Base-by-base conservation (phyloP, 2,329 filamentous ascomycete genomes). In the Tricladium varicosporioides region DNA sequence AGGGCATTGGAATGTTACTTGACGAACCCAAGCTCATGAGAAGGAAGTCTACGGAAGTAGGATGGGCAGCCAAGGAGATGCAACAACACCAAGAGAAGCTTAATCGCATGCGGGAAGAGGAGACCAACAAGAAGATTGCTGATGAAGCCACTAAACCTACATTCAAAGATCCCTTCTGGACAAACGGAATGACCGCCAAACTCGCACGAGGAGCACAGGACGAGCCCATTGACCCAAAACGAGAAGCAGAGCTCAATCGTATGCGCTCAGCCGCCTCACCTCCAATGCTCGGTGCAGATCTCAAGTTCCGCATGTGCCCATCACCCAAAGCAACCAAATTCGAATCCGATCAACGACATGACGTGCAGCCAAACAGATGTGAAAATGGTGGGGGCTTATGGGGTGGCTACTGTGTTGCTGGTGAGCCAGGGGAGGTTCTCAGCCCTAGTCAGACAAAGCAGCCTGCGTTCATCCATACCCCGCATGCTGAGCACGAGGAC, bases 281-380 rank as follows among this genome's bases (percentile, higher is more conserved):
- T 43, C 93, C 93, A 9, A 95, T 97, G 92, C 83, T 96, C 10
- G 93, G 93, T 55, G 76, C 79, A 56, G 89, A 96, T 63, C 81
- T 97, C 54, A 78, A 80, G 22, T 96, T 97, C 70, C 89, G 91
- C 33, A 83, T 82, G 70, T 96, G 91, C 70, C 80, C 82, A 9
- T 96, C 92, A 22, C 93, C 93, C 5, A 87, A 93, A 71, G 83
- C 86, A 54, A 95, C 92, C 14, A 86, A 91, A 67, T 88, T 95
- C 67, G 91, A 96, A 69, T 86, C 89, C 0, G 87, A 89, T 55
- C 88, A 91, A 68, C 82, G 76, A 64, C 84, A 68, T 75, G 71
- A 76, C 74, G 70, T 80, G 73, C 73, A 76, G 70, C 74, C 60
- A 73, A 77, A 80, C 63, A 79, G 83, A 56, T 80, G 83, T 60